A percentile compares a stretch with the other conserved stretches of the same genome.
Conservation (phyloP, 768 basidiomycete genomes). For the Phylloporus arenicola region DNA sequence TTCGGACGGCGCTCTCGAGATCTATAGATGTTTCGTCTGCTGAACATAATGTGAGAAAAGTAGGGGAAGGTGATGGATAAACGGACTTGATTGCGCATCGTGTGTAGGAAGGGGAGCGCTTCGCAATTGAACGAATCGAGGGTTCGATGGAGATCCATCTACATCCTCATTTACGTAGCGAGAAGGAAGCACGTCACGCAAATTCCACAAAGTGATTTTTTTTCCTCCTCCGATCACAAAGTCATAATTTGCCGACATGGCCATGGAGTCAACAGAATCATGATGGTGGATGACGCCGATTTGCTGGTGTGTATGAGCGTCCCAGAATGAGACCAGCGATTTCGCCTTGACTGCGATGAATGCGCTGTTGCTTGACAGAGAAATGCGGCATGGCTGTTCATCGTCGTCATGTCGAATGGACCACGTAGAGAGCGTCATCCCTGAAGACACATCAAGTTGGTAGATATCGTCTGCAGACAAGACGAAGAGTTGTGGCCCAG, state of each 20-base stretch:
- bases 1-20: no score
- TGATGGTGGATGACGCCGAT: constrained; percentile 1
- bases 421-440: not conserved
- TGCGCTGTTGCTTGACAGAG: not conserved
- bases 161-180: not conserved
- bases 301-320: not conserved
- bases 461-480: not conserved
- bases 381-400: not conserved
- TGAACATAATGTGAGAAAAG: no score
- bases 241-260: not conserved
- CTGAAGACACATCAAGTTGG: no score
- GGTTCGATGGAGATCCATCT: not conserved
- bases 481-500: not conserved
- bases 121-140: no score
- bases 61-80: no score
- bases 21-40: no score
- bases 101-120: no score
- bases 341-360: constrained; percentile 1
- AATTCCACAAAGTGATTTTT: not conserved
- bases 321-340: constrained; percentile 6
- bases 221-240: not conserved
- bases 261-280: not conserved
- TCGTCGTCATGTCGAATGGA: not conserved
- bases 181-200: not conserved
- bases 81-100: no score